A percentile compares a stretch with the other conserved stretches of the same genome.
phyloP scores from a whole-genome alignment of 148 eudicot genomes.

The Rhododendron ovatum region DNA sequence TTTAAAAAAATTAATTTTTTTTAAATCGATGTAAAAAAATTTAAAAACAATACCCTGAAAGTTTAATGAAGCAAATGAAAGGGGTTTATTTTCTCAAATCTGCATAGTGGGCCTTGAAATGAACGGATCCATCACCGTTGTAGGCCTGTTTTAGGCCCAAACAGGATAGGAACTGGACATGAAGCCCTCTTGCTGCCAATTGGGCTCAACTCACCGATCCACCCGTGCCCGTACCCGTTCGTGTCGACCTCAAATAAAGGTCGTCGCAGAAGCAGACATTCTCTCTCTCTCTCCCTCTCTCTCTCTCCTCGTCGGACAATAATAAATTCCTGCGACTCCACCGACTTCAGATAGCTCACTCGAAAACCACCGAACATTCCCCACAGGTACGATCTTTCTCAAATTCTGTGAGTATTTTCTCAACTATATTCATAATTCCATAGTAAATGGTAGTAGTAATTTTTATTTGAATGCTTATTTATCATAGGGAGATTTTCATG shows the following conservation, averaged over 20 bases:
- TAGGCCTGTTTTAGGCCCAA: not conserved
- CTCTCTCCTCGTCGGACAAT: not conserved
- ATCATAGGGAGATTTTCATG: not conserved
- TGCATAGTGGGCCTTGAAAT: not conserved
- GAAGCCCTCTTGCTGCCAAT: not conserved
- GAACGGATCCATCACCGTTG: not conserved
- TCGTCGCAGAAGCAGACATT: not conserved
- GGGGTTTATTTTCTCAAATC: too few species aligned
- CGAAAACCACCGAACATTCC: not conserved
- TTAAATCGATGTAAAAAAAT: too few species aligned
- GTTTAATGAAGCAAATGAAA: too few species aligned
- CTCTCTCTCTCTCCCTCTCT: not conserved
- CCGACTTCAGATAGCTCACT: not conserved
- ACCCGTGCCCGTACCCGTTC: too few species aligned
- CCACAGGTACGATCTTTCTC: slow-evolving; percentile 9
- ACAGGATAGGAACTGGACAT: not conserved
- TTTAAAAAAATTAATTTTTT: too few species aligned
- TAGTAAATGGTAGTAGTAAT: too few species aligned
- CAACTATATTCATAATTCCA: not conserved
- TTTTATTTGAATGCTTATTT: not conserved
- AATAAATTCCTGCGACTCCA: not conserved
- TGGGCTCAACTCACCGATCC: too few species aligned
- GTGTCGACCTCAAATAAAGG: too few species aligned
- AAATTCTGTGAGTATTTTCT: not conserved
- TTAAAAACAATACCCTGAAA: too few species aligned